These are phyloP conservation scores for Termitomyces sp. DNA, from an alignment of 768 basidiomycete species.

Conservation along the genomic window DNA sequence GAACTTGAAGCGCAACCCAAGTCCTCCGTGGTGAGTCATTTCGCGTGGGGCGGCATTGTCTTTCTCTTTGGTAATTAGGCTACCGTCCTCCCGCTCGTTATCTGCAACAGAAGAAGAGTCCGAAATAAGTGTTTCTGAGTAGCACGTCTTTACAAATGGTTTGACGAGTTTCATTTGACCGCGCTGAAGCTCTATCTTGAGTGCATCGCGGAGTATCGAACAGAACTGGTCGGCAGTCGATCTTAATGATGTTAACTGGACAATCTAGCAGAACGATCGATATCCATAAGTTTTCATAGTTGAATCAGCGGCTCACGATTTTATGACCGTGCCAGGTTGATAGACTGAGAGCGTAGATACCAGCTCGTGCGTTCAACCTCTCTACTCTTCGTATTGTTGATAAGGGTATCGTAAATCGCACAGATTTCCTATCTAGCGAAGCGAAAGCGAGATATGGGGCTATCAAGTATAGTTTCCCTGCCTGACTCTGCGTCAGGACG, in stretches of 20 bases:
- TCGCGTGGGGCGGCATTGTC: slow-evolving; percentile 40
- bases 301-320: slow-evolving; percentile 54
- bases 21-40: slow-evolving; percentile 65
- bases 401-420: slow-evolving; percentile 85
- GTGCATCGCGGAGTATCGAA: slow-evolving; percentile 76
- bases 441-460: slow-evolving; percentile 88
- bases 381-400: slow-evolving; percentile 93
- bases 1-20: slow-evolving; percentile 82
- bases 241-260: slow-evolving; percentile 89
- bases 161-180: slow-evolving; percentile 94
- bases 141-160: slow-evolving; percentile 85
- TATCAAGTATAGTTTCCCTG: slow-evolving; percentile 85
- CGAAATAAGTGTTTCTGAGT: slow-evolving; percentile 83
- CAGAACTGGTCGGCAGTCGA: slow-evolving; percentile 95
- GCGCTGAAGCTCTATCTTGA: slow-evolving; percentile 84
- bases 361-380: slow-evolving; percentile 86
- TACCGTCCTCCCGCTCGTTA: slow-evolving; percentile 65
- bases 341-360: slow-evolving; percentile 93
- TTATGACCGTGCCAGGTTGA: slow-evolving; percentile 93
- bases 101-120: slow-evolving; percentile 51
- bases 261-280: slow-evolving; percentile 43
- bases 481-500: slow-evolving; percentile 39
- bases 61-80: slow-evolving; percentile 49
- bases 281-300: neutral
- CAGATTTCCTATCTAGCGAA: slow-evolving; percentile 89